Conservation (phyloP, 441 rosid genomes). For the Erysimum pusillum region DNA sequence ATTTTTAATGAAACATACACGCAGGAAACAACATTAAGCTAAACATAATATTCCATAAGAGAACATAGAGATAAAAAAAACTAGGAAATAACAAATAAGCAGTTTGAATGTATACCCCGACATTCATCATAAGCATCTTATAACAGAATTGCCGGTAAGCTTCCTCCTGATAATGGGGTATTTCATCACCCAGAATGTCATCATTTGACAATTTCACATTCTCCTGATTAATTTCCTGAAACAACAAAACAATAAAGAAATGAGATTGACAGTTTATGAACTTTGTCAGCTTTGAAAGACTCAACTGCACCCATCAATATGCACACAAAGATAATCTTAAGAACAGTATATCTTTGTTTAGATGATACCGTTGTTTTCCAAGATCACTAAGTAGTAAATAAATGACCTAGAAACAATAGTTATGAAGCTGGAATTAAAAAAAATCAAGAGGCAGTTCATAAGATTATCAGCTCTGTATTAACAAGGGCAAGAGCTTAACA, state of each 20-base stretch:
- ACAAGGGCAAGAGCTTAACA: conserved; percentile 7
- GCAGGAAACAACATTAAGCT: not conserved
- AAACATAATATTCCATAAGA: conserved; percentile 21
- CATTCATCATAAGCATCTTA: conserved; percentile 70
- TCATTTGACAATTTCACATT: conserved; percentile 80
- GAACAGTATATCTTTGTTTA: not conserved
- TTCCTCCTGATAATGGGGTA: conserved; percentile 77
- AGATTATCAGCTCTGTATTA: not conserved
- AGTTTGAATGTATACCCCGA: conserved; percentile 55
- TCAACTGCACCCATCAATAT: conserved; percentile 6
- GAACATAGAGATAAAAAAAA: not conserved
- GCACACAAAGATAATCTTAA: not conserved
- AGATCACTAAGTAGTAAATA: not conserved
- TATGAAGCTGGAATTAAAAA: not conserved
- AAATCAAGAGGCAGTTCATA: not conserved
- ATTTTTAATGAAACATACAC: not conserved
- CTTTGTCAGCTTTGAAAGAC: not conserved
- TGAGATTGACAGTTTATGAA: conserved; percentile 1
- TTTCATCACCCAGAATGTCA: conserved; percentile 94
- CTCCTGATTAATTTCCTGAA: conserved; percentile 68
- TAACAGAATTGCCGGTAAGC: conserved; percentile 71
- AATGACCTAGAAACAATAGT: not conserved
- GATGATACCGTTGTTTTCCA: not conserved
- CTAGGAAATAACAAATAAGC: conserved; percentile 3
- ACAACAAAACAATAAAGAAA: conserved; percentile 23